Percentiles rank a stretch among this genome's conserved stretches.
Evolutionary conservation across 225 moss, liverwort and hornwort genomes (phyloP).

Genomic region (Marchantia paleacea): DNA sequence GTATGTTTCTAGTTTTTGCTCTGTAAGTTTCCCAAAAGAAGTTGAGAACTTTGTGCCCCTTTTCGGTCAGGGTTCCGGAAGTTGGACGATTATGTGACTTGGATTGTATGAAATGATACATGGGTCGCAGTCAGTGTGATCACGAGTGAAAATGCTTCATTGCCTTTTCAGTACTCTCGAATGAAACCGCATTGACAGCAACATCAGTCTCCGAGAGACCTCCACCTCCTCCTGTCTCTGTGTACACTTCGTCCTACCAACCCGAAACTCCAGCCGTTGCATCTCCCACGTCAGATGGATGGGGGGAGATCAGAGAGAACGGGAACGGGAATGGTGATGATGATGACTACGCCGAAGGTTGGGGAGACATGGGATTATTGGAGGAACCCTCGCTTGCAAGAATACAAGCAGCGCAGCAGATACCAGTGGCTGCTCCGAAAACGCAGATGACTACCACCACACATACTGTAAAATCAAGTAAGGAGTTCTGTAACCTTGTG

Average conservation of each 20-base stretch:
- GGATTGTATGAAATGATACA: not conserved
- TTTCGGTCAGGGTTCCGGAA: not conserved
- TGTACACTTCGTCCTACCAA: conserved; percentile 42
- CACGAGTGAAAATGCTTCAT: not conserved
- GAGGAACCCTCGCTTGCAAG: conserved; percentile 76
- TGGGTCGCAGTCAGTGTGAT: not conserved
- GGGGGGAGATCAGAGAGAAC: conserved; percentile 77
- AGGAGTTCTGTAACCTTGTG: not conserved
- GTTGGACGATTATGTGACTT: not conserved
- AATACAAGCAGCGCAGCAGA: conserved; percentile 88
- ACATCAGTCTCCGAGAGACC: conserved; percentile 47
- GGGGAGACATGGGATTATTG: conserved; percentile 74
- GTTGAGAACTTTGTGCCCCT: not conserved
- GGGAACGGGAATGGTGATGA: conserved; percentile 40
- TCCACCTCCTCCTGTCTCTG: conserved; percentile 51
- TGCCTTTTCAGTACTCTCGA: not conserved
- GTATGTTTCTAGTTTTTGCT: conserved; percentile 17
- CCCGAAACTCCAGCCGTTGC: conserved; percentile 54
- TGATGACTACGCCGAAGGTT: conserved; percentile 74
- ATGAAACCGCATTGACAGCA: conserved; percentile 12
- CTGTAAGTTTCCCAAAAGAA: not conserved
- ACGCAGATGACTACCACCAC: conserved; percentile 44
- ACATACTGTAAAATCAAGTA: conserved; percentile 52
- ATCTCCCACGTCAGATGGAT: conserved; percentile 88
- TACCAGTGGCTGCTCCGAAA: conserved; percentile 53